phyloP scores from a whole-genome alignment of 768 basidiomycete genomes.

The Pleurotus sapidus region DNA sequence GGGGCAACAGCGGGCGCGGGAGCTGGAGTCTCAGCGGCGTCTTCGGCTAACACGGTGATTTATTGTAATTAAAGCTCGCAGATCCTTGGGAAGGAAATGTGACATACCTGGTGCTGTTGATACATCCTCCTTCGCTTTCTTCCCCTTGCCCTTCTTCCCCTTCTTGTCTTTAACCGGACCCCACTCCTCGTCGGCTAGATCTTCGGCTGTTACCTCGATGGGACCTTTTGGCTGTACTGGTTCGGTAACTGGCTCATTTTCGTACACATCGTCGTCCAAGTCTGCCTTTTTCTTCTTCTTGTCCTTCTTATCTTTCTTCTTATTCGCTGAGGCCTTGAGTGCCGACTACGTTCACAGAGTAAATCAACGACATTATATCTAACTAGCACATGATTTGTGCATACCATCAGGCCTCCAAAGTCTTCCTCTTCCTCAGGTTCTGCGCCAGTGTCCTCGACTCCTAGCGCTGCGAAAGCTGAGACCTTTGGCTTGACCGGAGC shows the following conservation, averaged over 20 bases:
- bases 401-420: slow-evolving; percentile 76
- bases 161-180: slow-evolving; percentile 61
- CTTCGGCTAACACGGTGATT: slow-evolving; percentile 8
- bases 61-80: background rate
- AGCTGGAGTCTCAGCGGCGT: slow-evolving; percentile 13
- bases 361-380: slow-evolving; percentile 6
- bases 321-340: slow-evolving; percentile 52
- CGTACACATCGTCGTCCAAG: slow-evolving; percentile 27
- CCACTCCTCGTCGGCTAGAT: slow-evolving; percentile 74
- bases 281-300: slow-evolving; percentile 52
- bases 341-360: slow-evolving; percentile 43
- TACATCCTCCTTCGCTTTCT: slow-evolving; percentile 38
- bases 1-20: slow-evolving; percentile 20
- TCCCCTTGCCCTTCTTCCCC: slow-evolving; percentile 56
- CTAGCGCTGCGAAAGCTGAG: slow-evolving; percentile 50
- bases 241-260: slow-evolving; percentile 16
- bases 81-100: background rate
- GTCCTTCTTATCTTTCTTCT: slow-evolving; percentile 56
- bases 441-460: slow-evolving; percentile 37
- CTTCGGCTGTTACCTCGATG: slow-evolving; percentile 62
- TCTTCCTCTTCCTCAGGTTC: slow-evolving; percentile 59
- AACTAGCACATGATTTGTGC: slow-evolving; percentile 18
- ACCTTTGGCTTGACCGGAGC: slow-evolving; percentile 30
- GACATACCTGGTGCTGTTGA: background rate
- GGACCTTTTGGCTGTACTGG: slow-evolving; percentile 32